These are phyloP conservation scores for Russula compacta DNA, from an alignment of 768 basidiomycete genomes.

Conservation along the genomic window DNA sequence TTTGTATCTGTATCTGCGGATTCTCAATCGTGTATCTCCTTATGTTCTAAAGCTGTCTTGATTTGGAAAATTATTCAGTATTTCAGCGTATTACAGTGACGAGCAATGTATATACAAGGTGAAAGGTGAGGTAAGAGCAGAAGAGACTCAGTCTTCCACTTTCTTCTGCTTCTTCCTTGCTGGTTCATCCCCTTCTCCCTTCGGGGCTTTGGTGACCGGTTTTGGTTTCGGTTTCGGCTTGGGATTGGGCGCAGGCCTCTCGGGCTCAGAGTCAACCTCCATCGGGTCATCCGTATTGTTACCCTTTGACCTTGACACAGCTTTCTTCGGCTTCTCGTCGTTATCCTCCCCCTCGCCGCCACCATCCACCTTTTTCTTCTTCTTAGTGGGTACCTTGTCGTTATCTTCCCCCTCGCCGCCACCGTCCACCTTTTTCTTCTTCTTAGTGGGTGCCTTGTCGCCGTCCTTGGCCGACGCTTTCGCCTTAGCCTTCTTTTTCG, in stretches of 20 bases:
- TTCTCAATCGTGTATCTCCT: slow-evolving; percentile 10
- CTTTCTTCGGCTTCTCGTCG: slow-evolving; percentile 34
- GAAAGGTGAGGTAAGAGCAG: background rate
- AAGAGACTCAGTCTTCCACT: slow-evolving; percentile 28
- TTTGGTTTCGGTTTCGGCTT: slow-evolving; percentile 36
- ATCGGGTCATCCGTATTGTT: slow-evolving; percentile 32
- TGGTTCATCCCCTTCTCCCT: slow-evolving; percentile 39
- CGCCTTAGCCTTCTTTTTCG: slow-evolving; percentile 33
- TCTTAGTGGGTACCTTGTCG: slow-evolving; percentile 22
- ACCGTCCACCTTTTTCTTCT: slow-evolving; percentile 27
- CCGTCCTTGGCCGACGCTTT: slow-evolving; percentile 36
- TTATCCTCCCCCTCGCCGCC: slow-evolving; percentile 21
- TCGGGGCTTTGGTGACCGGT: slow-evolving; percentile 33
- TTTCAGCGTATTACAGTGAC: background rate
- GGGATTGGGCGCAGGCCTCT: slow-evolving; percentile 18
- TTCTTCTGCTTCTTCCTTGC: slow-evolving; percentile 74
- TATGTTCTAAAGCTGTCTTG: background rate
- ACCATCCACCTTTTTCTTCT: slow-evolving; percentile 27
- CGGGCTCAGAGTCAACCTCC: slow-evolving; percentile 30
- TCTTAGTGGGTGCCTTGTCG: slow-evolving; percentile 24
- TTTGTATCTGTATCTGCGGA: slow-evolving; percentile 7
- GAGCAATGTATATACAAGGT: background rate
- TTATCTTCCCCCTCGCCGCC: slow-evolving; percentile 21
- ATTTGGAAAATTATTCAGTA: background rate
- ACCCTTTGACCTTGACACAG: slow-evolving; percentile 44